phyloP scores from a whole-genome alignment of 345 rosid species.

The Syzygium jambos region DNA sequence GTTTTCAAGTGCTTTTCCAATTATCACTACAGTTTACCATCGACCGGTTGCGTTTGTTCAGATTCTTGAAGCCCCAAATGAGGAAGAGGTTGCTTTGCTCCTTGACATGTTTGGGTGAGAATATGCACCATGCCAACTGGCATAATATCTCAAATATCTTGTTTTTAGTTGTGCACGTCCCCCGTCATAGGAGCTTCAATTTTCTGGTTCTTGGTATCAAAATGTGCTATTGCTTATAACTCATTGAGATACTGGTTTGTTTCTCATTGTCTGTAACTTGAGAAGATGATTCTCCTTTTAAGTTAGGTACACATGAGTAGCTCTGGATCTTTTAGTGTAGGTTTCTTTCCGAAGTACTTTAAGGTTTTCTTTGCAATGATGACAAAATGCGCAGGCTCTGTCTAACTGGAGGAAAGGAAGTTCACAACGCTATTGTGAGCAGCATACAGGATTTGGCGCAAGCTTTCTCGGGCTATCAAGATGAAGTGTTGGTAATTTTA shows the following conservation, averaged over 20 bases:
- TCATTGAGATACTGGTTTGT: background rate
- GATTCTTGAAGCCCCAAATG: constrained; percentile 95
- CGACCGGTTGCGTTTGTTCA: constrained; percentile 25
- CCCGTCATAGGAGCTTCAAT: background rate
- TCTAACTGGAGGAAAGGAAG: constrained; percentile 92
- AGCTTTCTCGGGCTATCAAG: constrained; percentile 70
- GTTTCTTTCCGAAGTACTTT: background rate
- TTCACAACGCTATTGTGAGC: constrained; percentile 87
- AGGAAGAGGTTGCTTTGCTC: constrained; percentile 80
- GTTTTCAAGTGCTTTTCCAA: background rate
- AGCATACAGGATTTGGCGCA: constrained; percentile 87
- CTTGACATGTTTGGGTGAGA: constrained; percentile 82
- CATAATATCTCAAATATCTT: background rate
- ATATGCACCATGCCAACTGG: background rate
- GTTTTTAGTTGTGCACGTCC: background rate
- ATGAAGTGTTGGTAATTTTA: constrained; percentile 84
- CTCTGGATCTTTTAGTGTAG: background rate
- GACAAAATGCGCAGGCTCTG: constrained; percentile 43
- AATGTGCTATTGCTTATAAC: background rate
- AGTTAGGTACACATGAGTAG: background rate
- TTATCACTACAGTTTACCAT: background rate
- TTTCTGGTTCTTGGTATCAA: background rate
- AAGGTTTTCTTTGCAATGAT: background rate
- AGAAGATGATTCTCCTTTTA: background rate
- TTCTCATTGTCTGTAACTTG: background rate